Base-by-base conservation (phyloP, 441 rosid species). In the Eruca vesicaria region DNA sequence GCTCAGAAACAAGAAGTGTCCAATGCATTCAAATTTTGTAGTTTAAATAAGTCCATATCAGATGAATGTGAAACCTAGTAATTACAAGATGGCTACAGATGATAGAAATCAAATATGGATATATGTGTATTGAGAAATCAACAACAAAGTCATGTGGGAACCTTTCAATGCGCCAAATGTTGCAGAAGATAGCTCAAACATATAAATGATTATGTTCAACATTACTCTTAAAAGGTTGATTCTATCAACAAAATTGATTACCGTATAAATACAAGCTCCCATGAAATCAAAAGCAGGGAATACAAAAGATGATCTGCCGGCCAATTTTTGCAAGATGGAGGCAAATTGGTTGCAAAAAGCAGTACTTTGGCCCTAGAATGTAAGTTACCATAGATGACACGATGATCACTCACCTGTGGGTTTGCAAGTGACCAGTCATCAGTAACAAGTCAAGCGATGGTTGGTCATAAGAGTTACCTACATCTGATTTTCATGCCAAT, bases 401-500 rank as follows among this genome's bases (percentile, higher is more conserved):
- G 28, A 23, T 23, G 28, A 23, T 23, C 28, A 23, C 3, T 23
- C 28, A 28, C 31, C 31, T 28, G 6, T 28, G 31, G 31, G 31
- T 28, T 28, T 28, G 31, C 31, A 28, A 28, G 31, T 28, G 31
- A 28, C 31, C 31, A 28, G 31, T 28, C 20, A 76, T 72, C 57
- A 66, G 18, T 72, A 59, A 58, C 20, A 32, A 35, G 23, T 71
- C 32, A 60, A 75, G n/a, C 7, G 31, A 28, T 3, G 31, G 6
- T 28, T 28, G 31, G 31, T 28, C 31, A 9, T 9, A 67, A 23
- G 29, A 15, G 4, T 86, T 75, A 92, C 98, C 93, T 90, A 97
- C 96, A 94, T 94, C 84, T 89, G 97, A 84, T 72, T 90, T 90
- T 87, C 91, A 88, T 84, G 79, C 97, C 97, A 70, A 92, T 89